Evolutionary conservation across 129 eudicot genomes (phyloP).

Genomic region (Cynara cardunculus): DNA sequence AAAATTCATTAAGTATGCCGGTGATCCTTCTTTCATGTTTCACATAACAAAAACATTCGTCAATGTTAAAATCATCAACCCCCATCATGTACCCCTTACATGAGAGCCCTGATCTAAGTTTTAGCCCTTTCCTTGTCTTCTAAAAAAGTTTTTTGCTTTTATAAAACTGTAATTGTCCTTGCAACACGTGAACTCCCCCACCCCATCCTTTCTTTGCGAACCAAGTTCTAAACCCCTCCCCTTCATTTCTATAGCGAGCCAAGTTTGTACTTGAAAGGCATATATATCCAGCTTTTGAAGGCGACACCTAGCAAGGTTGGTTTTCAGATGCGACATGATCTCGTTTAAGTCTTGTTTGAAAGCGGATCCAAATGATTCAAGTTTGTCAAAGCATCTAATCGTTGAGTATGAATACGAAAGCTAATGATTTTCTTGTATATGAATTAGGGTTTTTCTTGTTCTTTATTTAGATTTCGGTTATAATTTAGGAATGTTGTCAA

Average conservation of each 20-base stretch:
- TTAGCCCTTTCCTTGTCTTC: neutral
- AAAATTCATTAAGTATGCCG: neutral
- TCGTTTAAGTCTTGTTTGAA: neutral
- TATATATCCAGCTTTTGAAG: neutral
- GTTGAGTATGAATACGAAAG: neutral
- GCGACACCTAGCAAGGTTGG: neutral
- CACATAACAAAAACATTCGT: neutral
- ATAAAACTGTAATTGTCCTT: neutral
- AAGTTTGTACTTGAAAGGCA: neutral
- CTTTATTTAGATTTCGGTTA: too few relatives aligned
- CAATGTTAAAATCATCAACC: neutral
- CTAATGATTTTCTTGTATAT: neutral
- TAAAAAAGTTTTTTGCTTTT: neutral
- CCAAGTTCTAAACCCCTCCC: too few relatives aligned
- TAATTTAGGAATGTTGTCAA: too few relatives aligned
- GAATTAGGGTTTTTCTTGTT: neutral
- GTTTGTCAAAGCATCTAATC: neutral
- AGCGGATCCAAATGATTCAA: neutral
- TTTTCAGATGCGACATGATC: too few relatives aligned
- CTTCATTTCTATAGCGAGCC: neutral
- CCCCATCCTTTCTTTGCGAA: too few relatives aligned
- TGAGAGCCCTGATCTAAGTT: neutral
- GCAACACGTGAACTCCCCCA: neutral
- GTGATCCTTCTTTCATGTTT: neutral
- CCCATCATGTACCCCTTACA: neutral